phyloP scores from a whole-genome alignment of 2,329 filamentous ascomycete genomes.

The Fusarium sp. region DNA sequence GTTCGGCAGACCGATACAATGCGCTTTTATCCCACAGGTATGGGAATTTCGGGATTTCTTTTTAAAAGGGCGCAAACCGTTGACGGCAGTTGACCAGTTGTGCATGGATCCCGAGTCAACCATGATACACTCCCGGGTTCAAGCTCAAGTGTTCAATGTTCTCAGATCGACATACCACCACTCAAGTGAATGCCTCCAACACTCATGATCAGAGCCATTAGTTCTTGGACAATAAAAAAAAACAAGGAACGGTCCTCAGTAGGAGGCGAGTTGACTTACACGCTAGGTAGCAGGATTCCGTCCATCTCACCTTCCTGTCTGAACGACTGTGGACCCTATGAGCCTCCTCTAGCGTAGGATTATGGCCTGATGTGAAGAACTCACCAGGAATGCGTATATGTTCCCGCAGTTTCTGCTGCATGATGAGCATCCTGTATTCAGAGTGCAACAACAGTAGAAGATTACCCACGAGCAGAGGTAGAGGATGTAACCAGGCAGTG shows the following conservation, averaged over 20 bases:
- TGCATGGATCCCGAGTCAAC: background rate
- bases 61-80: background rate
- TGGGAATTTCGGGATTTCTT: background rate
- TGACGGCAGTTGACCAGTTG: background rate
- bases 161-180: background rate
- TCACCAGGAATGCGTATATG: conserved; percentile 8
- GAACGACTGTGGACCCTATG: conserved; percentile 10
- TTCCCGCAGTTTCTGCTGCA: conserved; percentile 6
- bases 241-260: conserved; percentile 1
- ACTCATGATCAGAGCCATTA: conserved; percentile 1
- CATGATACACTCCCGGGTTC: background rate
- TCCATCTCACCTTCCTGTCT: conserved; percentile 8
- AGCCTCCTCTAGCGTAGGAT: conserved; percentile 25
- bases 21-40: background rate
- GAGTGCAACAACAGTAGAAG: background rate
- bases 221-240: conserved; percentile 1
- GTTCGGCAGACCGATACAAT: conserved; percentile 15
- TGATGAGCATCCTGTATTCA: background rate
- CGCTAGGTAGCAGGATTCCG: background rate
- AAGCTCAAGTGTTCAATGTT: background rate
- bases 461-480: background rate
- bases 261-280: background rate
- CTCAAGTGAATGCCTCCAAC: background rate
- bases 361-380: conserved; percentile 17
- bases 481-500: background rate